Conservation (phyloP, 1,139 yeast species). For the Kurtzmaniella quercitrusa region DNA sequence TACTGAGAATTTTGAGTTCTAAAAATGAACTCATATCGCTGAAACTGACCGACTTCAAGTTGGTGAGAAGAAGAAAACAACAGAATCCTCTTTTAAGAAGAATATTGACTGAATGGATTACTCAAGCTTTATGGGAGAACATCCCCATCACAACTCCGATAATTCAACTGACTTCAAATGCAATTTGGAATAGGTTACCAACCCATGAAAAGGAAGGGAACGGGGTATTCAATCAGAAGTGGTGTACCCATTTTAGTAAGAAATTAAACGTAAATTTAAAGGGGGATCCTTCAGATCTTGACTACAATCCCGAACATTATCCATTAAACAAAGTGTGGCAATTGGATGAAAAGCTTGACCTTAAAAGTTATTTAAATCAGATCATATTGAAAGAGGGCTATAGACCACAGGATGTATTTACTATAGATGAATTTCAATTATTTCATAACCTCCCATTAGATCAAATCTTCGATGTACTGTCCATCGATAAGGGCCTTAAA, state of each 20-base stretch:
- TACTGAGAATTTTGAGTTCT: constrained; percentile 55
- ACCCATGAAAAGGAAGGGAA: constrained; percentile 53
- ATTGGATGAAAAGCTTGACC: constrained; percentile 50
- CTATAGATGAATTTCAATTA: constrained; percentile 57
- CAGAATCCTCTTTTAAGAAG: constrained; percentile 53
- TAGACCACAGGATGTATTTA: constrained; percentile 52
- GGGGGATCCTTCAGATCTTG: constrained; percentile 42
- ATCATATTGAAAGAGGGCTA: constrained; percentile 32
- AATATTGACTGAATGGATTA: constrained; percentile 63
- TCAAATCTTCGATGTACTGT: constrained; percentile 48
- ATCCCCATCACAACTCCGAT: constrained; percentile 64
- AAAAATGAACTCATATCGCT: constrained; percentile 56
- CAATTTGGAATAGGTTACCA: constrained; percentile 62
- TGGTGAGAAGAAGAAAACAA: constrained; percentile 52
- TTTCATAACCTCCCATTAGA: constrained; percentile 62
- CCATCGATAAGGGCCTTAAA: constrained; percentile 43
- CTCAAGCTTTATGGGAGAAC: constrained; percentile 64
- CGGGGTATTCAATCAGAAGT: constrained; percentile 60
- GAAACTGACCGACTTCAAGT: constrained; percentile 53
- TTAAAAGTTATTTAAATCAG: constrained; percentile 31
- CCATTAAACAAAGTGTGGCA: constrained; percentile 58
- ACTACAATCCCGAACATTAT: constrained; percentile 24
- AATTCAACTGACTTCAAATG: constrained; percentile 58
- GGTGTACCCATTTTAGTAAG: constrained; percentile 58
- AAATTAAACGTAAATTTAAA: constrained; percentile 50